Evolutionary conservation across 2,329 filamentous ascomycete genomes (phyloP).

Genomic region (Colletotrichum lindemuthianum): DNA sequence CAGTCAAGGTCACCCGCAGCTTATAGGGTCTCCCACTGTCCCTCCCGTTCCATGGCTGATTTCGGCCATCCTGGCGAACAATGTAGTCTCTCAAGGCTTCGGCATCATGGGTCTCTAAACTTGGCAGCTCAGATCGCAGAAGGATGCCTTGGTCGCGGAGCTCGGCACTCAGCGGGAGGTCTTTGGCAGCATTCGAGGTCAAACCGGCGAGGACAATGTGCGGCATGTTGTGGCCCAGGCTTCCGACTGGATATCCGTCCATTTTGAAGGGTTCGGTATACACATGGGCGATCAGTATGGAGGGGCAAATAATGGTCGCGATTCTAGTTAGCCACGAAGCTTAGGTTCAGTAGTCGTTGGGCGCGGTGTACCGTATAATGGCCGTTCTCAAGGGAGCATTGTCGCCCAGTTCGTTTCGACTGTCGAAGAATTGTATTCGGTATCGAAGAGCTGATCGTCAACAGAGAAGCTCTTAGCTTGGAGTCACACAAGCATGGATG

Average conservation of each 20-base stretch:
- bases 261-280: constrained; percentile 54
- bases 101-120: constrained; percentile 72
- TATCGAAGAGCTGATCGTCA: too few relatives aligned
- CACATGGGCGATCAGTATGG: constrained; percentile 42
- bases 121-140: constrained; percentile 77
- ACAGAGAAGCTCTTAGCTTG: too few relatives aligned
- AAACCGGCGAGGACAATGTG: constrained; percentile 86
- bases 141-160: constrained; percentile 68
- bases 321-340: background rate
- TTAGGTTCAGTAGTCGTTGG: background rate
- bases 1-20: constrained; percentile 78
- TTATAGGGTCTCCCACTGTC: constrained; percentile 61
- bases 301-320: constrained; percentile 3
- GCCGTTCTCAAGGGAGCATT: constrained; percentile 23
- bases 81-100: constrained; percentile 74
- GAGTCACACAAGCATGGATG: too few relatives aligned
- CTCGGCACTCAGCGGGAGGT: constrained; percentile 56
- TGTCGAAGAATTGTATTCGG: background rate
- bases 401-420: background rate
- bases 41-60: constrained; percentile 74
- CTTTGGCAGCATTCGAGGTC: constrained; percentile 49
- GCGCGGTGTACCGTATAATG: constrained; percentile 1
- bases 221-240: constrained; percentile 87
- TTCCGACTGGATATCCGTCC: constrained; percentile 83
- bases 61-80: constrained; percentile 69